Base-by-base conservation (phyloP, 164 flowering plant species). In the Stephania cephalantha region DNA sequence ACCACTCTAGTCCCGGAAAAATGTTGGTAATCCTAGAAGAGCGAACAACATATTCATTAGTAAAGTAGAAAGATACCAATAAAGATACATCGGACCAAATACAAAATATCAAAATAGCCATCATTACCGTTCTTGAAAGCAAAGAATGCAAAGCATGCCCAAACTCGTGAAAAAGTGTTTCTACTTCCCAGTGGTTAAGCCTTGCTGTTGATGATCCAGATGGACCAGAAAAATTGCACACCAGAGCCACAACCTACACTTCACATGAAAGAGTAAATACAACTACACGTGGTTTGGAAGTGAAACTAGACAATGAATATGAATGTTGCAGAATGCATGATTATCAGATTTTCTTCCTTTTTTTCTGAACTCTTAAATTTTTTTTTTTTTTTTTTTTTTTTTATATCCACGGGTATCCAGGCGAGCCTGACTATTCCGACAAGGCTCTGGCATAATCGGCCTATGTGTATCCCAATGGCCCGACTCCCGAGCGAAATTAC, bases 141-240 rank as follows among this genome's bases (percentile, higher is more conserved):
- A 96, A 78, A 6, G 99, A 91, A 83, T 96, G 99, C 79, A 96
- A 95, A 72, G 99, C 99, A 81, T 96, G 99, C 46, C 99, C 99
- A 87, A 96, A 96, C 83, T 96, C 99, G 78, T 96, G 99, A 78
- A 96, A 92, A 25, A 96, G 90, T 65, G 95, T 90, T 84, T 92
- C 99, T 61, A 96, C 84, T 82, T 96, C 99, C 77, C 85, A 84
- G 78, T 92, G 97, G 74, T 89, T 87, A 76, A 96, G 96, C 84
- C 83, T 85, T 11, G 85, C 86, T 71, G 74, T 71, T 73, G 92
- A 79, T 73, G 88, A 82, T 81, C 81, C 83, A 55, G 65, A 79
- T 48, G 90, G 84, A 72, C 85, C 85, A 0, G 92, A 81, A 76
- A 96, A 96, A 82, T 94, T 94, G 88, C 98, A 96, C 72, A 96